Percentiles rank a stretch among this genome's conserved stretches.
These are phyloP conservation scores for Auriculariales sp. DNA, from an alignment of 768 basidiomycete species.

Conservation along the genomic window DNA sequence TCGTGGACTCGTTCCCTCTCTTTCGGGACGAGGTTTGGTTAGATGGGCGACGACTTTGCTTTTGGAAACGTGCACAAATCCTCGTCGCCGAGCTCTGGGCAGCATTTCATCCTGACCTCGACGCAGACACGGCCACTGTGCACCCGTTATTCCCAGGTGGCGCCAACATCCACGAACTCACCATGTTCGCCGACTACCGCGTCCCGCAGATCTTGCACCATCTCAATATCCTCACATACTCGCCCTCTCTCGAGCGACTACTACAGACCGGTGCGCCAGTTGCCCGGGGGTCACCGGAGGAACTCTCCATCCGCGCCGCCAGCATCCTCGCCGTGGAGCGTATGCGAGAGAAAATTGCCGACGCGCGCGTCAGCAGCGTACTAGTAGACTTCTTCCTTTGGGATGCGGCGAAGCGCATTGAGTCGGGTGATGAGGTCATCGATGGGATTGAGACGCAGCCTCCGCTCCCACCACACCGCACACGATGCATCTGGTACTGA, in stretches of 20 bases:
- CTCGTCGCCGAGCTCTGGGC: slow-evolving; percentile 83
- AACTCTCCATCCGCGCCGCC: slow-evolving; percentile 65
- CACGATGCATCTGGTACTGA: slow-evolving; percentile 78
- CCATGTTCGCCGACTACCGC: slow-evolving; percentile 85
- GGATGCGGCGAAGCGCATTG: slow-evolving; percentile 71
- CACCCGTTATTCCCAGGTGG: slow-evolving; percentile 67
- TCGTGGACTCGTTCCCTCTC: slow-evolving; percentile 54
- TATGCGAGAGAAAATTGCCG: slow-evolving; percentile 43
- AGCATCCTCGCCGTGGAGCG: slow-evolving; percentile 71
- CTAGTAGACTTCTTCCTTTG: slow-evolving; percentile 85
- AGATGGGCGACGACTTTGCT: slow-evolving; percentile 48
- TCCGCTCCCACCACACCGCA: slow-evolving; percentile 60
- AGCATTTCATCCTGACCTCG: slow-evolving; percentile 58
- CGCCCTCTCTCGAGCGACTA: slow-evolving; percentile 36
- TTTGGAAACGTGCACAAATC: slow-evolving; percentile 90
- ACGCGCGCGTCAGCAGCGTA: slow-evolving; percentile 45
- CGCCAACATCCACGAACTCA: slow-evolving; percentile 59
- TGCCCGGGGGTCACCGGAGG: slow-evolving; percentile 45
- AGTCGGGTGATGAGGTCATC: slow-evolving; percentile 42
- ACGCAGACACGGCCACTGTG: slow-evolving; percentile 13
- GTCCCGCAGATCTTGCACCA: slow-evolving; percentile 83
- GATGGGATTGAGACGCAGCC: slow-evolving; percentile 38
- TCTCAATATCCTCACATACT: slow-evolving; percentile 60
- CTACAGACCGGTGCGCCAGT: slow-evolving; percentile 33
- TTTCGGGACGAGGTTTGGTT: slow-evolving; percentile 58